Evolutionary conservation across 345 rosid genomes (phyloP).

Genomic region (Cardamine resedifolia): DNA sequence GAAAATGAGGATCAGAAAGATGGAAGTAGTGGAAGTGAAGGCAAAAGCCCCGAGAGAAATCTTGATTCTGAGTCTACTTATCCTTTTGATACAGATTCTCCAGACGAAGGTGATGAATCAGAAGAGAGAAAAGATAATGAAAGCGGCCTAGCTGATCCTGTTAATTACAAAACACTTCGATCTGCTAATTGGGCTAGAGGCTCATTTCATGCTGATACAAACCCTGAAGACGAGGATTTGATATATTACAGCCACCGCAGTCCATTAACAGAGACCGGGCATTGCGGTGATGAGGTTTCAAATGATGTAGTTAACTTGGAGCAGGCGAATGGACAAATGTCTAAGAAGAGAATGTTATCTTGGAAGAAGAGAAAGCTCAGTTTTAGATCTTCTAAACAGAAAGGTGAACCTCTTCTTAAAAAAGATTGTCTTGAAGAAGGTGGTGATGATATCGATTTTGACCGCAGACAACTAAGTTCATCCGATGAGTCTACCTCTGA

Average conservation of each 20-base stretch:
- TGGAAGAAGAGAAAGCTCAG: constrained; percentile 95
- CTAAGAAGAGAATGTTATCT: constrained; percentile 68
- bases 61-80: constrained; percentile 73
- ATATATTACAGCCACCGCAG: constrained; percentile 79
- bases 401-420: constrained; percentile 90
- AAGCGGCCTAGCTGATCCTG: constrained; percentile 52
- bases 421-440: constrained; percentile 94
- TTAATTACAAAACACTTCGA: constrained; percentile 83
- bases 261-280: constrained; percentile 53
- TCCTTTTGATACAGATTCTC: constrained; percentile 83
- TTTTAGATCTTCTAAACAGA: constrained; percentile 80
- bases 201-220: constrained; percentile 52
- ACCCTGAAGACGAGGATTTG: constrained; percentile 69
- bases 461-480: constrained; percentile 88
- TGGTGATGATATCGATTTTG: constrained; percentile 98
- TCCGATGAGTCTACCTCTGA: constrained; percentile 61
- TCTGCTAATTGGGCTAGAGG: constrained; percentile 76
- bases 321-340: constrained; percentile 45
- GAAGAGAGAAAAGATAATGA: constrained; percentile 69
- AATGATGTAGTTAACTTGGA: constrained; percentile 46
- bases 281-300: constrained; percentile 46
- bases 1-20: constrained; percentile 35
- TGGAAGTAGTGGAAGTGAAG: constrained; percentile 55
- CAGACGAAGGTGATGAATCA: constrained; percentile 62
- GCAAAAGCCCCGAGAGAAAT: constrained; percentile 62